Evolutionary conservation across 1,284 basidiomycete genomes (phyloP), one percentile per base, ranked within the genome.

Genomic region (Grifola frondosa): DNA sequence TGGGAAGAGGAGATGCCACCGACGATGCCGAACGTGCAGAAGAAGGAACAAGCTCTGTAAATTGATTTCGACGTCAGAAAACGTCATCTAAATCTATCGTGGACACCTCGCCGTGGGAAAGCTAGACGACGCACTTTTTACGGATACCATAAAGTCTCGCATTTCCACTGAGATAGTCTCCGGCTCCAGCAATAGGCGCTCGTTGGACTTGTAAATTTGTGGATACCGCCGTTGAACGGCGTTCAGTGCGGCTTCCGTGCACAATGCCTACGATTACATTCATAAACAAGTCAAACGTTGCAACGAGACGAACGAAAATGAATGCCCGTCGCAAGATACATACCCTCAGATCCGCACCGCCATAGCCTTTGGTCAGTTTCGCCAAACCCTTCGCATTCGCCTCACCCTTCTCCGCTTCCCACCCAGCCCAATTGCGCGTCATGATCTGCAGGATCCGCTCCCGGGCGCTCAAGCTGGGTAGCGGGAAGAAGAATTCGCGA

Each of bases 401-500:
- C 38, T 77, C 67, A 7, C 71, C 75, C 44, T 67, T 71, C 48
- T 81, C 75, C 5, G 71, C 78, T 2, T 87, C 77, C 77, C 90
- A 93, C 0, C 92, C 93, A 7, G 83, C 79, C 97, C 97, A 99
- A 33, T 84, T 84, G 50, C 71, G 78, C 16, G 96, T 98, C 78
- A 97, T 93, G 59, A 99, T 98, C 16, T 77, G 70, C 57, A 99
- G 70, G 57, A 99, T 99, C 65, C 84, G 88, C 62, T 89, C 84
- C 43, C 97, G 71, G 3, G 94, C 97, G 23, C 88, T 85, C 12
- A 88, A 62, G 22, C 82, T 84, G 0, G 97, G 97, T 21, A 99
- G 67, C 0, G 92, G 90, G 69, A 99, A 99, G 70, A 97, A 99
- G 66, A 99, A 99, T 65, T 99, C 97, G 50, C 97, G 77, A 65